Percentiles rank a stretch among this genome's conserved stretches.
These are phyloP conservation scores for Dactylella cylindrospora DNA, from an alignment of 2,329 filamentous ascomycete species.

Conservation along the genomic window DNA sequence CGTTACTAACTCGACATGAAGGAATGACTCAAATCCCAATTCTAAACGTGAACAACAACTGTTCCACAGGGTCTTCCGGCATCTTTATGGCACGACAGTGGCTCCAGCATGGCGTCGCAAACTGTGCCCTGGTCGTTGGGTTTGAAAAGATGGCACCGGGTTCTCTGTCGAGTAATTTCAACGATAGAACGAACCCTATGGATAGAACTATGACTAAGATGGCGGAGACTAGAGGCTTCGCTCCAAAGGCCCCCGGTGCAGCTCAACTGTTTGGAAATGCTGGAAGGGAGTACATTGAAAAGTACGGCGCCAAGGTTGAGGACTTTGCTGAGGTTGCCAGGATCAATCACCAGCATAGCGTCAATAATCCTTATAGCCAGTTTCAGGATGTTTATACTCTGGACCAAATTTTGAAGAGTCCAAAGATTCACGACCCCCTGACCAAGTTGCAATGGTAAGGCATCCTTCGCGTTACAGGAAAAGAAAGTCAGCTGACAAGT, in stretches of 20 bases:
- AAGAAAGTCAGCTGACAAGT: neutral
- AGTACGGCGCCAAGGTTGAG: conserved; percentile 77
- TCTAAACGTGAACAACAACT: conserved; percentile 99
- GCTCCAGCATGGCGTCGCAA: conserved; percentile 75
- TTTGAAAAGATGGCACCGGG: conserved; percentile 99
- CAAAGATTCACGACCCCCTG: conserved; percentile 80
- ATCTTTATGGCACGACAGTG: conserved; percentile 79
- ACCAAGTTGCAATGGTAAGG: conserved; percentile 85
- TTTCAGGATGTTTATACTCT: conserved; percentile 89
- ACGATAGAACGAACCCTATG: conserved; percentile 79
- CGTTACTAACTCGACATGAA: too few relatives aligned
- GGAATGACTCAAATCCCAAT: conserved; percentile 88
- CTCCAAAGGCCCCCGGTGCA: conserved; percentile 73
- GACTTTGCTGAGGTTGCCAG: conserved; percentile 95
- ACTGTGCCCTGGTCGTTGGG: conserved; percentile 87
- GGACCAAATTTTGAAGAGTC: conserved; percentile 73
- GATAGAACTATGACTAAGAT: conserved; percentile 75
- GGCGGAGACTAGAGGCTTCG: conserved; percentile 75
- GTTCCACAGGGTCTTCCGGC: conserved; percentile 90
- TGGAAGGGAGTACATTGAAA: conserved; percentile 91
- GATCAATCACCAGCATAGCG: conserved; percentile 88
- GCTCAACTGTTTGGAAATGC: conserved; percentile 97
- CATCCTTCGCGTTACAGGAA: neutral
- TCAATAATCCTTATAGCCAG: conserved; percentile 95
- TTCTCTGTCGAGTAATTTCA: conserved; percentile 78